These are phyloP conservation scores for Posidonia oceanica DNA, from an alignment of 116 monocot species.

Conservation along the genomic window DNA sequence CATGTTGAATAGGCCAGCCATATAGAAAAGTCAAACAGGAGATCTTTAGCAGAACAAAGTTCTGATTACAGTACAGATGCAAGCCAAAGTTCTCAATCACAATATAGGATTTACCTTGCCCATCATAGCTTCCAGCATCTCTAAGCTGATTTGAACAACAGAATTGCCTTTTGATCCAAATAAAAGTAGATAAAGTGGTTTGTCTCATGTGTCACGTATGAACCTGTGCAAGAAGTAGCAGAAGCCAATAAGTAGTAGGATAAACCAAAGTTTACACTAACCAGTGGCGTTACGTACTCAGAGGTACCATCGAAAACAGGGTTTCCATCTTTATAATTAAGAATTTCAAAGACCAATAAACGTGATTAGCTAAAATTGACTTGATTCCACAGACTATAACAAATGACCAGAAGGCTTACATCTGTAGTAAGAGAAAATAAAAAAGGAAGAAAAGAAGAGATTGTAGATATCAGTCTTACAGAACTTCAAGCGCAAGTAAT, in stretches of 20 bases:
- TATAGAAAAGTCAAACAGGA: neutral
- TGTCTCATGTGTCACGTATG: conserved; percentile 72
- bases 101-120: conserved; percentile 1
- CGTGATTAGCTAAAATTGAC: too few relatives aligned
- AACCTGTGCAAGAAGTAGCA: conserved; percentile 23
- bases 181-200: conserved; percentile 81
- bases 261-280: neutral
- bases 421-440: too few relatives aligned
- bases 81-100: neutral
- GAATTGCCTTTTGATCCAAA: conserved; percentile 54
- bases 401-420: too few relatives aligned
- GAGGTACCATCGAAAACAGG: too few relatives aligned
- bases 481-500: too few relatives aligned
- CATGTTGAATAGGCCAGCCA: neutral
- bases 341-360: too few relatives aligned
- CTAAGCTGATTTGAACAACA: conserved; percentile 66
- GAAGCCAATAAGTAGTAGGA: neutral
- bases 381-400: too few relatives aligned
- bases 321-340: too few relatives aligned
- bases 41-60: conserved; percentile 7
- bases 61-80: conserved; percentile 4
- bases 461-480: too few relatives aligned
- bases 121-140: neutral
- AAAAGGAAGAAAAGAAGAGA: too few relatives aligned
- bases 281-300: neutral